A percentile compares a stretch with the other conserved stretches of the same genome.
phyloP scores from a whole-genome alignment of 257 asterid genomes.

The Solanum appendiculatum region DNA sequence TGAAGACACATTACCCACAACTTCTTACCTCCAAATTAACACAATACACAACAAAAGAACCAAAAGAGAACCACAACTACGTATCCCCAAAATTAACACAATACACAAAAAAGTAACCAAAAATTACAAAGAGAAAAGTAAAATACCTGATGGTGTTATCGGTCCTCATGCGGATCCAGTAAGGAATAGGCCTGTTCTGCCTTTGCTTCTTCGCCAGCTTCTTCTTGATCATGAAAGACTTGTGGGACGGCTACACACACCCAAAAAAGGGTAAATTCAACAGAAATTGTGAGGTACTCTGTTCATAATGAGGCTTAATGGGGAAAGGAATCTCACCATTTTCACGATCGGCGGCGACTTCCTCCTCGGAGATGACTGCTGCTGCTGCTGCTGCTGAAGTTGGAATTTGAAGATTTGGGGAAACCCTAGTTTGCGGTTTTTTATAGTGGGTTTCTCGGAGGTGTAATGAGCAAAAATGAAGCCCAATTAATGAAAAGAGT shows the following conservation, averaged over 20 bases:
- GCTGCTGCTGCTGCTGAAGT: neutral
- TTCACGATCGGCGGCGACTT: neutral
- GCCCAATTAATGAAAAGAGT: neutral
- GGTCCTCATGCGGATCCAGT: constrained; percentile 27
- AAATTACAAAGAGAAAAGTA: neutral
- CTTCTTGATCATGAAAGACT: constrained; percentile 28
- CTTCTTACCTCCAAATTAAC: neutral
- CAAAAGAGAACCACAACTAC: neutral
- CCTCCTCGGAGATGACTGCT: neutral
- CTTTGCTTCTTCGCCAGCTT: constrained; percentile 29
- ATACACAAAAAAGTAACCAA: neutral
- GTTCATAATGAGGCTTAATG: neutral
- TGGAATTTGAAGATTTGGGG: neutral
- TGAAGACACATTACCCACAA: neutral
- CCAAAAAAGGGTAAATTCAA: neutral
- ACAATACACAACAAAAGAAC: neutral
- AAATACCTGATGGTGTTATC: constrained; percentile 23
- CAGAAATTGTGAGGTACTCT: neutral
- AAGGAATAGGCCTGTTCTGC: constrained; percentile 29
- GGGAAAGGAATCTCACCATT: neutral
- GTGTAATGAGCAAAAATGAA: neutral
- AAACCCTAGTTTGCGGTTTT: neutral
- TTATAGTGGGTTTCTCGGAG: neutral
- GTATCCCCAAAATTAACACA: neutral
- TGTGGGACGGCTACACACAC: constrained; percentile 21